Base-by-base conservation (phyloP, 2,329 filamentous ascomycete genomes). In the Fusarium oxysporum region DNA sequence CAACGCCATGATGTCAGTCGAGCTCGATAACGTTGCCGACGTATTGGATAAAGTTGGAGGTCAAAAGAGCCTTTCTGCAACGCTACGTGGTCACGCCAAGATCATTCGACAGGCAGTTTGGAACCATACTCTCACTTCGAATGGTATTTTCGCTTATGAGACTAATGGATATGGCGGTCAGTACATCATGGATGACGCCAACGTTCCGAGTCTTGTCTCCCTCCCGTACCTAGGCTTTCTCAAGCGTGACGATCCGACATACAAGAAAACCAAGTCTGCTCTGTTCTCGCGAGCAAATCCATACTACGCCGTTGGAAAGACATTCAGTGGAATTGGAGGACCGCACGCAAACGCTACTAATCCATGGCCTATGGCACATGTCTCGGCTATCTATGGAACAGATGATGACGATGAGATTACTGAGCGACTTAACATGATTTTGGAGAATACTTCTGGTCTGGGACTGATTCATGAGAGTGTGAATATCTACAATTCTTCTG, bases 171-270 rank as follows among this genome's bases (percentile, higher is more conserved):
- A 71, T 0, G 68, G 68, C 7, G 68, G 68, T 1, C 68, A 71
- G 25, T 71, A 71, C 33, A 71, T 71, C n/a, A 71, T 71, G 68
- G 68, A 71, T 13, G 68, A 71, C 3, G 68, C 68, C 3, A 71
- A 71, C 9, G 68, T 71, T 3, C 68, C 68, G 1, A 71, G 68
- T 0, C 62, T 71, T 0, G 53, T 71, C 5, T 71, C 68, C 0
- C 30, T 71, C 0, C 68, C 68, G 1, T 71, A 71, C 6, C 10
- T 71, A 5, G 68, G 68, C 2, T 71, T 71, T 9, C 56, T 71
- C 23, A 41, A 71, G 4, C 67, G 62, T 1, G 32, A 61, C 3
- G 33, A 71, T 19, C 21, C 43, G 5, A 58, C 47, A 0, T 71
- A 71, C 7, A 57, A 68, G 40, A 71, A 71, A 7, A 71, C 68